phyloP scores from a whole-genome alignment of 495 filamentous ascomycete species.

The Aspergillus wentii region DNA sequence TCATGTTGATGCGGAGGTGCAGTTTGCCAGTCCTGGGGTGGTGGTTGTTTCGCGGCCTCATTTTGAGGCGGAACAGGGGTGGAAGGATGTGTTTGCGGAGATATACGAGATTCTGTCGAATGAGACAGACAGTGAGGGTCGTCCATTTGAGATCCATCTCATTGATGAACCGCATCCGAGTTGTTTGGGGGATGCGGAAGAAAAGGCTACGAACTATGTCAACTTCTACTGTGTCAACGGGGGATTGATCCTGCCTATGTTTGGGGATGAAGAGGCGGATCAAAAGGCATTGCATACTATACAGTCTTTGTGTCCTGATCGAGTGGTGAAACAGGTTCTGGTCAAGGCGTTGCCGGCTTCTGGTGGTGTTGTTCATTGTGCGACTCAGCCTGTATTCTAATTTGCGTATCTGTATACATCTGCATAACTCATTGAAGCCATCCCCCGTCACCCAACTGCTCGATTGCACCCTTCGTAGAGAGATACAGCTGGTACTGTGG shows the following conservation, averaged over 20 bases:
- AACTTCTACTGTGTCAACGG: conserved; percentile 35
- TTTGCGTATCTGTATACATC: no score
- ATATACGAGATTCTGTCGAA: conserved; percentile 16
- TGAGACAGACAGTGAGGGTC: conserved; percentile 20
- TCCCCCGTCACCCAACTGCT: no score
- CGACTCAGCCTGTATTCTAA: no score
- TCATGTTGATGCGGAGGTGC: conserved; percentile 29
- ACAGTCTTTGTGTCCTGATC: conserved; percentile 18
- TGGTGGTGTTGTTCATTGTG: conserved; percentile 31
- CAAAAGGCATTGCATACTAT: conserved; percentile 19
- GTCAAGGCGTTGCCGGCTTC: conserved; percentile 24
- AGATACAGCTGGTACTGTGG: no score
- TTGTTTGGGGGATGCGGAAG: conserved; percentile 17
- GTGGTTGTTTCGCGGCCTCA: conserved; percentile 26
- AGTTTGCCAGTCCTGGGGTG: conserved; percentile 27
- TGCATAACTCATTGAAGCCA: no score
- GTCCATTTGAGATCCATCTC: conserved; percentile 20
- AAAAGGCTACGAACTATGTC: conserved; percentile 27
- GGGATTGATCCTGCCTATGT: conserved; percentile 26
- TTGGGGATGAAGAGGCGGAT: conserved; percentile 25
- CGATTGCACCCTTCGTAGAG: no score
- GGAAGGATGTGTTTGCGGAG: conserved; percentile 26
- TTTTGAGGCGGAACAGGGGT: conserved; percentile 9
- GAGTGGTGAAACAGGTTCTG: conserved; percentile 18
- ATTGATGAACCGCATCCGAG: conserved; percentile 28